A percentile compares a stretch with the other conserved stretches of the same genome.
Conservation (phyloP, 371 early-diverging fungal genomes). For the Mucor irregularis region DNA sequence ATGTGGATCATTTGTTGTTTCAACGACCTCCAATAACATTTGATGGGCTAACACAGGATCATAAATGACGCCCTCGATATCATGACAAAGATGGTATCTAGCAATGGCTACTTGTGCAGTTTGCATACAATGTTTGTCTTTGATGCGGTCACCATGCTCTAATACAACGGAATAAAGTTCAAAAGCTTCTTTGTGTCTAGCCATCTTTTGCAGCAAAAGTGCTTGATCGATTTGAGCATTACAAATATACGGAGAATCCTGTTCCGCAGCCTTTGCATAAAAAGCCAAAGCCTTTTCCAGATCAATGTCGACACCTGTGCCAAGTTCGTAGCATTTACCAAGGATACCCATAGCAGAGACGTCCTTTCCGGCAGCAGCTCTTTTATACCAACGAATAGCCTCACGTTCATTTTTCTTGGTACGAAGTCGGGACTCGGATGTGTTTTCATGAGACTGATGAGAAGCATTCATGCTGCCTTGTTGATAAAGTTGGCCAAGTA, state of each 20-base stretch:
- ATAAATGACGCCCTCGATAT: conserved; percentile 24
- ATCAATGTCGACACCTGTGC: conserved; percentile 64
- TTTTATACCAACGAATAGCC: conserved; percentile 69
- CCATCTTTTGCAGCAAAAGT: conserved; percentile 35
- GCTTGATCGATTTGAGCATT: conserved; percentile 51
- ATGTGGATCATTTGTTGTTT: conserved; percentile 23
- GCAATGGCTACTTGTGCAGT: conserved; percentile 40
- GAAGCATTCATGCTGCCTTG: conserved; percentile 12
- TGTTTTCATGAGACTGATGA: conserved; percentile 9
- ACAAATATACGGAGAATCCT: conserved; percentile 36
- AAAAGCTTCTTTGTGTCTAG: conserved; percentile 39
- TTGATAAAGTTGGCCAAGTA: conserved; percentile 47
- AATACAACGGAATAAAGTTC: conserved; percentile 1
- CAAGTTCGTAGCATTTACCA: conserved; percentile 74
- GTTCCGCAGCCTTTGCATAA: conserved; percentile 68
- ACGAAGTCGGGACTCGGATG: conserved; percentile 26
- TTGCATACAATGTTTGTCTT: conserved; percentile 16
- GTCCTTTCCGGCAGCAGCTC: conserved; percentile 66
- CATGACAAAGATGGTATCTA: conserved; percentile 39
- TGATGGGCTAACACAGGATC: conserved; percentile 27
- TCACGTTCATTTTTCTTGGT: conserved; percentile 34
- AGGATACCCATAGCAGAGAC: conserved; percentile 68
- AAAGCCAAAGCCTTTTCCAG: conserved; percentile 53
- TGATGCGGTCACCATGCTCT: background rate
- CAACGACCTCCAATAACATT: conserved; percentile 23